Base-by-base conservation (phyloP, 371 early-diverging fungal genomes). In the Mucor lusitanicus region DNA sequence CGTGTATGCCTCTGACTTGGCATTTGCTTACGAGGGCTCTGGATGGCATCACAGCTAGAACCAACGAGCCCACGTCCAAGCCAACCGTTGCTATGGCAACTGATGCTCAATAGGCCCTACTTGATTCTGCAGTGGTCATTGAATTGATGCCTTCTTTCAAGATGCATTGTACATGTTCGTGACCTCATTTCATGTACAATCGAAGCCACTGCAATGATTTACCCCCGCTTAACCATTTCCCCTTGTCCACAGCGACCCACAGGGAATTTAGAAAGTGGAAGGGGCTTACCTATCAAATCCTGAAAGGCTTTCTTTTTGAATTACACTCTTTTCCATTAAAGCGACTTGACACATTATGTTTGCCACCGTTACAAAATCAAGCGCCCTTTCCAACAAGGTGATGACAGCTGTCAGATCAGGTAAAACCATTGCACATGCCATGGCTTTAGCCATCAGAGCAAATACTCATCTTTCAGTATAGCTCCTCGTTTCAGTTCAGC, bases 141-240 rank as follows among this genome's bases (percentile, higher is more conserved):
- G 33, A 33, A 23, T 23, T 12, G 23, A 19, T 8, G 50, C 23
- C 8, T 23, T 50, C 25, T 19, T 25, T 7, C 21, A 50, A 25
- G 23, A 50, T 50, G 21, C 50, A 50, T 23, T 50, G 50, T 25
- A 9, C 7, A 30, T 15, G 3, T 2, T 50, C 32, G 68, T 68
- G 68, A 62, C 63, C 37, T 19, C 25, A 25, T 61, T 62, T 68
- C 63, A 33, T 64, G n/a, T 33, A 12, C 27, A 59, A 46, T 23
- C 40, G 42, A 64, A 64, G 69, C 69, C 69, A 69, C 69, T 32
- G 23, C 13, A 23, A 23, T 23, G 25, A 50, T 21, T 40, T 46
- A 44, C 69, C 64, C 69, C 69, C 54, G 64, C 64, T 63, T 50
- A 59, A 53, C 59, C 37, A 53, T 40, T 69, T 64, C 54, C 69